These are phyloP conservation scores for Fraxinus ornus DNA, from an alignment of 305 asterid species.

Conservation along the genomic window DNA sequence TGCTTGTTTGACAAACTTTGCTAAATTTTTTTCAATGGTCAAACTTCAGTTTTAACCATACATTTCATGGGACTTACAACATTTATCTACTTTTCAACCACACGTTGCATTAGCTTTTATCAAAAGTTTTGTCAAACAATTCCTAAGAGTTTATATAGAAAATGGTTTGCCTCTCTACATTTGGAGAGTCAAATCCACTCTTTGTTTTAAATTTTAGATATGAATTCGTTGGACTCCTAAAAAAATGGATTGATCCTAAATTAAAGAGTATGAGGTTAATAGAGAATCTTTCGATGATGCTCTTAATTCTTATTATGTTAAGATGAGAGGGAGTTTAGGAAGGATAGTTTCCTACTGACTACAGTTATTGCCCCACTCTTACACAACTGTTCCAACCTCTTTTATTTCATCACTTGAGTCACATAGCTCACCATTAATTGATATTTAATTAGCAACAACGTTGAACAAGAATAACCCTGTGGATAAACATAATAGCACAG, in stretches of 20 bases:
- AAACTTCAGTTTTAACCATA: neutral
- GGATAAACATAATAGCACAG: neutral
- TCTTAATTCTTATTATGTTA: neutral
- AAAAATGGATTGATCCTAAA: neutral
- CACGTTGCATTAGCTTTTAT: neutral
- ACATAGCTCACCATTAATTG: neutral
- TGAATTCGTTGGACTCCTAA: neutral
- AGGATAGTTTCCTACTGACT: neutral
- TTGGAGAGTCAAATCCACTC: neutral
- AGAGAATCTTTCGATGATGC: neutral
- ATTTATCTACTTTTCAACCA: neutral
- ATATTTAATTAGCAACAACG: neutral
- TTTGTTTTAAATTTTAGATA: too few relatives aligned
- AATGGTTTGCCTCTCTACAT: neutral
- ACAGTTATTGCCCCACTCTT: neutral
- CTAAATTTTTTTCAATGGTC: neutral
- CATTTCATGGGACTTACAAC: neutral
- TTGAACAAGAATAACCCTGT: neutral
- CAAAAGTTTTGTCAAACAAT: neutral
- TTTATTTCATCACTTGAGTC: neutral
- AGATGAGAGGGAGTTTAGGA: neutral
- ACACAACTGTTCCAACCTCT: neutral
- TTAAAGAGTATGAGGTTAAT: neutral
- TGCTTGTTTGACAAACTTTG: neutral
- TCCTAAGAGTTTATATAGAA: neutral